Evolutionary conservation across 306 rosid genomes (phyloP).

Genomic region (Cicer chorassanicum): DNA sequence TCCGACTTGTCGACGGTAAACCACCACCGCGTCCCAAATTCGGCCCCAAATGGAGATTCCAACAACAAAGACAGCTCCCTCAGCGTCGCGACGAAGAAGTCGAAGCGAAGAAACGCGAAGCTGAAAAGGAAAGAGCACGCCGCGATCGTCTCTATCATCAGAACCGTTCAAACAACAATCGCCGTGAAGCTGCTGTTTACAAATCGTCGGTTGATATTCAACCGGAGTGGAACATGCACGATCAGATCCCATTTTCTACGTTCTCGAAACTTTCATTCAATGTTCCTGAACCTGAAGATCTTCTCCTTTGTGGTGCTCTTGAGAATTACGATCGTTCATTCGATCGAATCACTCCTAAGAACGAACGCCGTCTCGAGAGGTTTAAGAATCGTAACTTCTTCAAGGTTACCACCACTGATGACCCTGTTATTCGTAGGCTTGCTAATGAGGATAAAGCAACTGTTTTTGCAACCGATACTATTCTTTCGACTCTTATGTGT

Average conservation of each 20-base stretch:
- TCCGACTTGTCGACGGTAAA: slow-evolving; percentile 85
- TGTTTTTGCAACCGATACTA: slow-evolving; percentile 77
- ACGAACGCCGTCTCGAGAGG: slow-evolving; percentile 81
- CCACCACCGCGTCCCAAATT: slow-evolving; percentile 88
- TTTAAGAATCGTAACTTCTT: slow-evolving; percentile 87
- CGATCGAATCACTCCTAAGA: slow-evolving; percentile 81
- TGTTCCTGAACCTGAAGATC: slow-evolving; percentile 84
- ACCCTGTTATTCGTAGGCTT: slow-evolving; percentile 82
- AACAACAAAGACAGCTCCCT: slow-evolving; percentile 79
- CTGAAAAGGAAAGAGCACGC: slow-evolving; percentile 91
- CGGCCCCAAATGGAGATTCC: slow-evolving; percentile 89
- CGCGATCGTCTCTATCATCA: slow-evolving; percentile 78
- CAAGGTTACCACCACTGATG: slow-evolving; percentile 89
- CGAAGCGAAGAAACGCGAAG: slow-evolving; percentile 82
- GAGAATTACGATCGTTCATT: slow-evolving; percentile 78
- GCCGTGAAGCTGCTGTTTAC: slow-evolving; percentile 88
- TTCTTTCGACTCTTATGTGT: slow-evolving; percentile 89
- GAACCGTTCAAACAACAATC: slow-evolving; percentile 65
- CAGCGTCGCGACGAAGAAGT: slow-evolving; percentile 96
- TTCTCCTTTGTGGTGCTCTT: slow-evolving; percentile 76
- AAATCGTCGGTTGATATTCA: slow-evolving; percentile 91
- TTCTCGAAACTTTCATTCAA: slow-evolving; percentile 89
- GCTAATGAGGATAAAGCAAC: slow-evolving; percentile 92
- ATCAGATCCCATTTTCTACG: slow-evolving; percentile 88
- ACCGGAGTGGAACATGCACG: slow-evolving; percentile 96